These are phyloP conservation scores for Myxozyma udenii DNA, from an alignment of 805 yeast genomes.

Conservation along the genomic window DNA sequence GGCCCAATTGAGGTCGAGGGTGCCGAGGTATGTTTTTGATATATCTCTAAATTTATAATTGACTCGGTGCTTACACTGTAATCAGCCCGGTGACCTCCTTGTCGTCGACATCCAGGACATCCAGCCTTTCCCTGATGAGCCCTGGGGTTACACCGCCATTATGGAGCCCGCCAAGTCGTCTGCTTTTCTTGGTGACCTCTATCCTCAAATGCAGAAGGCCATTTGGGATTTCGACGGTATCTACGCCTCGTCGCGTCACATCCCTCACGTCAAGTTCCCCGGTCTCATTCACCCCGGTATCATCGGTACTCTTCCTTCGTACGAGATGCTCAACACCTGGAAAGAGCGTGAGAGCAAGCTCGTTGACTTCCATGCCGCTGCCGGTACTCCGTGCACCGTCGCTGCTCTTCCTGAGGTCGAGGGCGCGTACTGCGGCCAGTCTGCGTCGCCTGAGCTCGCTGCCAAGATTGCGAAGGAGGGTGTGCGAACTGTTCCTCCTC, in stretches of 20 bases:
- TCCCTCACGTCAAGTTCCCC: conserved; percentile 50
- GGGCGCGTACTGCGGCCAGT: conserved; percentile 44
- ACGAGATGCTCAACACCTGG: conserved; percentile 46
- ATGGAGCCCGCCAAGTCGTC: conserved; percentile 51
- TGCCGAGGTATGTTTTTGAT: conserved; percentile 35
- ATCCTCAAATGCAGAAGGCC: conserved; percentile 54
- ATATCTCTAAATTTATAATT: not conserved
- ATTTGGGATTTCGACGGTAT: conserved; percentile 53
- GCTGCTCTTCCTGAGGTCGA: conserved; percentile 45
- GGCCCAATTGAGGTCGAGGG: conserved; percentile 50
- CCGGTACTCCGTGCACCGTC: conserved; percentile 30
- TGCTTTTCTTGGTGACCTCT: conserved; percentile 48
- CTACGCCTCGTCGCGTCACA: conserved; percentile 49
- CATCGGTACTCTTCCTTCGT: conserved; percentile 50
- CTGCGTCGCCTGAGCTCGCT: conserved; percentile 38
- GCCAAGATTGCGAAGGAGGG: conserved; percentile 43
- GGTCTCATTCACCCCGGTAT: conserved; percentile 54
- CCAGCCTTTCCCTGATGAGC: conserved; percentile 52
- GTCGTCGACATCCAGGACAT: conserved; percentile 52
- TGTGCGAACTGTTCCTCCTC: conserved; percentile 49
- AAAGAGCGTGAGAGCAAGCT: conserved; percentile 44
- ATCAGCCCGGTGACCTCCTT: conserved; percentile 46
- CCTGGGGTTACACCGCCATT: conserved; percentile 56
- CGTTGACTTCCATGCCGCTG: conserved; percentile 35
- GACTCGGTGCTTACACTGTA: not conserved